phyloP scores from a whole-genome alignment of 352 stramenopile species.

The Phytophthora capsici region DNA sequence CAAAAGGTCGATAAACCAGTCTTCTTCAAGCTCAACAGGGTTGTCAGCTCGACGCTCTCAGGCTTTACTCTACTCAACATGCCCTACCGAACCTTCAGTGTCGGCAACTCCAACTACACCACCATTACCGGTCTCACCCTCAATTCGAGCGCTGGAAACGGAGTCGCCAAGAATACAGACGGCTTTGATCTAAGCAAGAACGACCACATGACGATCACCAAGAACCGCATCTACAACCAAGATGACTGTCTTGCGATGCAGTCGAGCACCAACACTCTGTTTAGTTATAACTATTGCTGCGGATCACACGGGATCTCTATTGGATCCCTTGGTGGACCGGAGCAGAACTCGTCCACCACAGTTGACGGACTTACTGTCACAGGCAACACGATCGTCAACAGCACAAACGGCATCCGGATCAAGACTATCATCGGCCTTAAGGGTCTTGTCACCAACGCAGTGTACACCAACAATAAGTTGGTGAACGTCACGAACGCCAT shows the following conservation, averaged over 20 bases:
- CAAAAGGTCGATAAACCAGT: constrained; percentile 23
- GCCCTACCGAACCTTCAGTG: constrained; percentile 13
- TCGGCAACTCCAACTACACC: constrained; percentile 25
- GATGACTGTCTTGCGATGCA: constrained; percentile 29
- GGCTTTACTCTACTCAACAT: constrained; percentile 40
- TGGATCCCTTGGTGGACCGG: constrained; percentile 15
- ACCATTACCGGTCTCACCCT: constrained; percentile 24
- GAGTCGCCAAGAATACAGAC: constrained; percentile 20
- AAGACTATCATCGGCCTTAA: constrained; percentile 27
- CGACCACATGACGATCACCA: constrained; percentile 33
- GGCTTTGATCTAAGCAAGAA: constrained; percentile 38
- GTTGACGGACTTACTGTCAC: constrained; percentile 25
- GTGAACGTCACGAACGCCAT: constrained; percentile 25
- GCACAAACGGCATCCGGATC: constrained; percentile 34
- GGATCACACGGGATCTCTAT: constrained; percentile 35
- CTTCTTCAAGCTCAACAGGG: constrained; percentile 19
- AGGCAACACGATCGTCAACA: constrained; percentile 35
- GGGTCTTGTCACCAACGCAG: constrained; percentile 21
- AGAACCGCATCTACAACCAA: constrained; percentile 37
- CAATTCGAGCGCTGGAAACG: constrained; percentile 24
- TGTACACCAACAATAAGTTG: constrained; percentile 30
- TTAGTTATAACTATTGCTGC: constrained; percentile 22
- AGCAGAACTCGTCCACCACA: constrained; percentile 14
- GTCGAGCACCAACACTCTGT: constrained; percentile 25
- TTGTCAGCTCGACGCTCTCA: constrained; percentile 30